A percentile compares a stretch with the other conserved stretches of the same genome.
phyloP scores from a whole-genome alignment of 23 red algal species.

The Gracilaria gracilis region DNA sequence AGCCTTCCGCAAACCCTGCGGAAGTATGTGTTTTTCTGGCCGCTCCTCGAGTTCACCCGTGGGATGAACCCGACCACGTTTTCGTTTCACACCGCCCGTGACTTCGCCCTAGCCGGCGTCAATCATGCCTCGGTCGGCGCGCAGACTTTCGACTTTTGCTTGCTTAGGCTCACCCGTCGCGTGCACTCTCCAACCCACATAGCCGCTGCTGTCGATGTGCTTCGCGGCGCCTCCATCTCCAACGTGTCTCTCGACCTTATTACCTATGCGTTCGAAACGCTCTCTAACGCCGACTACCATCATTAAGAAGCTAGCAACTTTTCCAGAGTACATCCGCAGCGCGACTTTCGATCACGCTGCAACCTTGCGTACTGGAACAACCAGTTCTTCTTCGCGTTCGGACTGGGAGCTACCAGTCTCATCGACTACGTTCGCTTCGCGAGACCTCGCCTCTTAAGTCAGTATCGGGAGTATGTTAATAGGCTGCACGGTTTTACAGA shows the following conservation, averaged over 20 bases:
- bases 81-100: constrained; percentile 19
- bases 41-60: constrained; percentile 79
- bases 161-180: constrained; percentile 77
- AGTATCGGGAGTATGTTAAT: constrained; percentile 71
- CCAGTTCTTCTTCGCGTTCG: constrained; percentile 87
- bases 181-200: constrained; percentile 77
- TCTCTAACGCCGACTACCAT: constrained; percentile 62
- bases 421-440: constrained; percentile 76
- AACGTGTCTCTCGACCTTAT: constrained; percentile 91
- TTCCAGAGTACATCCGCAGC: constrained; percentile 7
- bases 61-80: constrained; percentile 99
- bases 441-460: constrained; percentile 49
- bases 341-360: constrained; percentile 65
- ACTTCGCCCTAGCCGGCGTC: constrained; percentile 68
- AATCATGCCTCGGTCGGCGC: constrained; percentile 89
- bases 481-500: background rate
- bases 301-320: constrained; percentile 95
- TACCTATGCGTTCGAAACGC: constrained; percentile 58
- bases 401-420: constrained; percentile 87
- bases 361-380: constrained; percentile 94
- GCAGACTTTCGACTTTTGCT: constrained; percentile 78
- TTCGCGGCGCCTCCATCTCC: constrained; percentile 60
- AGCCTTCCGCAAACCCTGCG: constrained; percentile 49
- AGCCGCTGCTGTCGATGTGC: constrained; percentile 56
- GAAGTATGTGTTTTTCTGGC: constrained; percentile 38